phyloP scores from a whole-genome alignment of 2,329 filamentous ascomycete genomes.

The Thelonectria blattea region DNA sequence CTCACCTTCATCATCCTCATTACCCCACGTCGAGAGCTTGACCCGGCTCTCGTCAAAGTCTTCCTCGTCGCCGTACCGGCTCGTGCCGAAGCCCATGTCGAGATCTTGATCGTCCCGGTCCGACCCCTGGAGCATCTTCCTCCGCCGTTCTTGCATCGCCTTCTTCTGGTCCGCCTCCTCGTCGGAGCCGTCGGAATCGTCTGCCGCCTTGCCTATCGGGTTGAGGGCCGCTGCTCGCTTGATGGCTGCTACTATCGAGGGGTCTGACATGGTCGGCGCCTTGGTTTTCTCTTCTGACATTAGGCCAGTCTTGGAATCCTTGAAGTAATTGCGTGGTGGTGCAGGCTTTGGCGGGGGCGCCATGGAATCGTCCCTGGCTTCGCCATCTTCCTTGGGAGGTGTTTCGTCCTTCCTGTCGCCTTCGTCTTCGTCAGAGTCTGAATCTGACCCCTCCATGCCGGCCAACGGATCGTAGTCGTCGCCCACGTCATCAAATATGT shows the following conservation, averaged over 20 bases:
- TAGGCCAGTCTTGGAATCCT: constrained; percentile 61
- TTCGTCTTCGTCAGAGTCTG: constrained; percentile 52
- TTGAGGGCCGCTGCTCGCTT: constrained; percentile 79
- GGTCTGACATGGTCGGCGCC: constrained; percentile 69
- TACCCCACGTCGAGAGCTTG: constrained; percentile 72
- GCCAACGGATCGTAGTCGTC: constrained; percentile 73
- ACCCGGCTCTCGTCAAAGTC: constrained; percentile 74
- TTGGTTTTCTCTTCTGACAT: constrained; percentile 59
- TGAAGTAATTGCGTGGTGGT: constrained; percentile 65
- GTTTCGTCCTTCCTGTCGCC: constrained; percentile 39
- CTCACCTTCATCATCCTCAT: constrained; percentile 56
- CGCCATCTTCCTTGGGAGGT: constrained; percentile 30
- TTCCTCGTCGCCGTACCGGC: constrained; percentile 85
- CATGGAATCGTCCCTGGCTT: constrained; percentile 45
- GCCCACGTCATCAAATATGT: constrained; percentile 71
- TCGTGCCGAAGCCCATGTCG: constrained; percentile 93
- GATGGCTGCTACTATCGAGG: constrained; percentile 81
- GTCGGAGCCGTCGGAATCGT: constrained; percentile 41
- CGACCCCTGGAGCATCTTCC: constrained; percentile 74
- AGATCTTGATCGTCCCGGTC: constrained; percentile 88
- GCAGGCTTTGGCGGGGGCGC: constrained; percentile 53
- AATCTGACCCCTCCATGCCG: constrained; percentile 57
- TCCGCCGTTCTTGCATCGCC: constrained; percentile 71
- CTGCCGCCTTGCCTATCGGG: constrained; percentile 49
- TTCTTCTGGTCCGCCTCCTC: constrained; percentile 52